Evolutionary conservation across 2,329 filamentous ascomycete species (phyloP).

Genomic region (Pseudonectria buxi): DNA sequence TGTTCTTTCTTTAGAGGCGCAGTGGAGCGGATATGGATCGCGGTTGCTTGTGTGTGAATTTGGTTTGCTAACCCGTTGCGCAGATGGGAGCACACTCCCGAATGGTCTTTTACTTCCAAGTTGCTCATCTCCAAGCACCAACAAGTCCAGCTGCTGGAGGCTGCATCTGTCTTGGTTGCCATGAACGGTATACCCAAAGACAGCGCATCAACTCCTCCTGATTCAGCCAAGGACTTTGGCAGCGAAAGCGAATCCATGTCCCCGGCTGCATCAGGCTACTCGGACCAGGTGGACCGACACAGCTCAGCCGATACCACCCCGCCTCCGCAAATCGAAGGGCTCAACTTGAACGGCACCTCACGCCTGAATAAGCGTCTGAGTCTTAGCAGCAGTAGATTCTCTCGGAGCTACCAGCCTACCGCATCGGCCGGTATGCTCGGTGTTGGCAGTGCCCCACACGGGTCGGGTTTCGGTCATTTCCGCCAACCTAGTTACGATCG

Average conservation of each 20-base stretch:
- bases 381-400: constrained; percentile 50
- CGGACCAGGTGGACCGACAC: constrained; percentile 66
- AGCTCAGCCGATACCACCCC: constrained; percentile 93
- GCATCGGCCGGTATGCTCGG: constrained; percentile 46
- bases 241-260: constrained; percentile 81
- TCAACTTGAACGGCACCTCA: constrained; percentile 44
- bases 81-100: constrained; percentile 98
- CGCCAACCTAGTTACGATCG: constrained; percentile 70
- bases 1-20: too few species aligned
- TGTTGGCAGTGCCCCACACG: constrained; percentile 40
- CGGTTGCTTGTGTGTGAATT: constrained; percentile 11
- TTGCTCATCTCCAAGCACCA: constrained; percentile 98
- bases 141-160: constrained; percentile 94
- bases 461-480: constrained; percentile 49
- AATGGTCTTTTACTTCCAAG: constrained; percentile 96
- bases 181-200: constrained; percentile 60
- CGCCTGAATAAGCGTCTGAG: constrained; percentile 55
- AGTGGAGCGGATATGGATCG: neutral
- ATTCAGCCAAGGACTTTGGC: constrained; percentile 59
- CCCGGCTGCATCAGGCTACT: constrained; percentile 73
- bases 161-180: constrained; percentile 87
- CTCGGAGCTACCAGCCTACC: constrained; percentile 75
- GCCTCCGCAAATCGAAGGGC: constrained; percentile 67
- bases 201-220: constrained; percentile 53
- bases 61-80: constrained; percentile 21